Evolutionary conservation across 768 basidiomycete species (phyloP).

Genomic region (Lactarius indigo): DNA sequence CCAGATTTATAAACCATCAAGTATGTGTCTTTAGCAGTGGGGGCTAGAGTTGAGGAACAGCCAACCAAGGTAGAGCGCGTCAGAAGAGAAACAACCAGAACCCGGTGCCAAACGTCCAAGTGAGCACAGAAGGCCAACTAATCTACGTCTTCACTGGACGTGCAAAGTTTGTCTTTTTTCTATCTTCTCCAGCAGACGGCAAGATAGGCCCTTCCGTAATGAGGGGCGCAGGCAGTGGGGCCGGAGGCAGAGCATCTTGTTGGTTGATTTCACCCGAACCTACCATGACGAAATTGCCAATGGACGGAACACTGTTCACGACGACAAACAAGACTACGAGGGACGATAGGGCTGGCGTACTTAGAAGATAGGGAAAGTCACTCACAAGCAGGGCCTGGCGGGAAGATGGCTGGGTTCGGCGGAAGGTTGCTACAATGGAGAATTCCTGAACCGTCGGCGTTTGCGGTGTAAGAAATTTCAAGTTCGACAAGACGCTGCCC

Average conservation of each 20-base stretch:
- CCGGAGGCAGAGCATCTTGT: conserved; percentile 39
- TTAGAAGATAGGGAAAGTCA: neutral
- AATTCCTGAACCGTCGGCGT: conserved; percentile 46
- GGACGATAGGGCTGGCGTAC: neutral
- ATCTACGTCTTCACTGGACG: neutral
- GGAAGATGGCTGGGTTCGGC: conserved; percentile 70
- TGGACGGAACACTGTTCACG: conserved; percentile 72
- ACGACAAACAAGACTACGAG: conserved; percentile 60
- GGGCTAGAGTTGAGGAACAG: neutral
- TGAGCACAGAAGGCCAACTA: neutral
- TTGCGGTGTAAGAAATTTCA: conserved; percentile 55
- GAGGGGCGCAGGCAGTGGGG: conserved; percentile 30
- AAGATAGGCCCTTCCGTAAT: neutral
- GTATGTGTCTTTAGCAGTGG: neutral
- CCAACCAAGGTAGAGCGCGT: neutral
- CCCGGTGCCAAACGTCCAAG: neutral
- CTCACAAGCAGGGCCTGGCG: conserved; percentile 58
- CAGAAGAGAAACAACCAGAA: conserved; percentile 1
- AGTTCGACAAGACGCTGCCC: conserved; percentile 74
- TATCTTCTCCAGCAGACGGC: neutral
- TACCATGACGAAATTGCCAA: conserved; percentile 70
- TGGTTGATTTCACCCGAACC: conserved; percentile 67
- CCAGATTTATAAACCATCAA: neutral
- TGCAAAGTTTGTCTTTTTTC: neutral
- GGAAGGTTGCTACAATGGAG: conserved; percentile 73